These are phyloP conservation scores for Plasmodium inui DNA, from an alignment of 169 alveolate species.

Conservation along the genomic window DNA sequence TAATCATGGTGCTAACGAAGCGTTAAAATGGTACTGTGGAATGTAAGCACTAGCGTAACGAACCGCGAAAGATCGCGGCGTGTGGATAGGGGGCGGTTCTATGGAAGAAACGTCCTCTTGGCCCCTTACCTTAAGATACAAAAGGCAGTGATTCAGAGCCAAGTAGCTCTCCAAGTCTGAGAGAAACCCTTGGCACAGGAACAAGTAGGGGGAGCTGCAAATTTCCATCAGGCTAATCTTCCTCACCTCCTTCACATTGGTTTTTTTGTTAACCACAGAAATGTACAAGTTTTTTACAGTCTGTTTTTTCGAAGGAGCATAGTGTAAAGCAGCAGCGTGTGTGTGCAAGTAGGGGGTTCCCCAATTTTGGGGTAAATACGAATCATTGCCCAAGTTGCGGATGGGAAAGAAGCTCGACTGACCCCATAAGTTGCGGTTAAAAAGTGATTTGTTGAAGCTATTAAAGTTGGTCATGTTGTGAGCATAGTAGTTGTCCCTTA, in stretches of 20 bases:
- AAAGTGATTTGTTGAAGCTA: neutral
- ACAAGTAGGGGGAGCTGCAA: conserved; percentile 16
- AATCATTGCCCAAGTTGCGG: neutral
- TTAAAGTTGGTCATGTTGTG: neutral
- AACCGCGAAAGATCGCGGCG: neutral
- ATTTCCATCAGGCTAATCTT: conserved; percentile 55
- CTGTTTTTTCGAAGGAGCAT: neutral
- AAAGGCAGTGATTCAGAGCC: conserved; percentile 58
- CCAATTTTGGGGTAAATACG: neutral
- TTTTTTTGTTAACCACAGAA: conserved; percentile 41
- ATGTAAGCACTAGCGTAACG: neutral
- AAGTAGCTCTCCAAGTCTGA: conserved; percentile 55
- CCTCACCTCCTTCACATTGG: conserved; percentile 40
- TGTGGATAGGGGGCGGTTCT: too few relatives aligned
- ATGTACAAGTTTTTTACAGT: conserved; percentile 33
- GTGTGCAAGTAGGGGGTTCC: neutral
- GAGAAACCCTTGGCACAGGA: conserved; percentile 39
- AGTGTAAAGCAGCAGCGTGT: neutral
- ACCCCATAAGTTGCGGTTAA: neutral
- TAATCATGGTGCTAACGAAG: too few relatives aligned
- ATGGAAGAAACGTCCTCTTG: neutral
- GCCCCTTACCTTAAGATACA: conserved; percentile 44
- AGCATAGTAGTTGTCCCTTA: neutral
- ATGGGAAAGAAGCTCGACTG: neutral
- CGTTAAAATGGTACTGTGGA: neutral